Base-by-base conservation (phyloP, 176 grass and related monocot species). In the Chloris gayana region DNA sequence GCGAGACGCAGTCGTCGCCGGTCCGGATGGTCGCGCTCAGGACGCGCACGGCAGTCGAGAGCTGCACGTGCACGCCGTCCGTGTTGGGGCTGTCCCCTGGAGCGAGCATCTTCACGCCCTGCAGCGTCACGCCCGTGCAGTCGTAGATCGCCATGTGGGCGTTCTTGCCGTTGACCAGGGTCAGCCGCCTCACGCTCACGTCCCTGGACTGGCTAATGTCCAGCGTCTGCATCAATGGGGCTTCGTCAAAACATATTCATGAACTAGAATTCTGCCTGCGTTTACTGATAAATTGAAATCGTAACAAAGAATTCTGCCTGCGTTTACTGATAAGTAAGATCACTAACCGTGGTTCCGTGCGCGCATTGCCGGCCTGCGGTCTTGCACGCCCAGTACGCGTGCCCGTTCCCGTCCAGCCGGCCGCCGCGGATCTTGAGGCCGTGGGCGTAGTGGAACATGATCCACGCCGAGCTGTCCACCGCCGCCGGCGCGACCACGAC, bases 1-100 rank as follows among this genome's bases (percentile, higher is more conserved):
- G 61, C 58, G 92, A 87, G 76, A 94, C 72, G 76, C 92, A 91
- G 78, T 94, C 92, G 63, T 94, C 89, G 44, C 92, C 92, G 41
- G 92, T 94, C 63, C 39, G 18, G 21, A 94, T 59, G 5, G 68
- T 66, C 8, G 77, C 32, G 63, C 44, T 12, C 25, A 72, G 63
- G 80, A 94, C 63, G 27, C 17, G 60, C 29, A 94, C 77, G 74
- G 14, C 13, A 29, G 59, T 83, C 31, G 89, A 94, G 25, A 89
- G 82, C 81, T 87, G 83, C 17, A 91, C 45, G 50, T 86, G 84
- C 78, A 94, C 85, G 80, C 92, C 89, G 32, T 94, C 92, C 25
- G 92, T 94, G 83, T 94, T 91, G 25, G 89, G 92, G 83, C 92
- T 94, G 51, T 89, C 75, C 0, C 50, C 85, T 25, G 92, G 88